phyloP scores from a whole-genome alignment of 257 asterid genomes.

The Paulownia fortunei region DNA sequence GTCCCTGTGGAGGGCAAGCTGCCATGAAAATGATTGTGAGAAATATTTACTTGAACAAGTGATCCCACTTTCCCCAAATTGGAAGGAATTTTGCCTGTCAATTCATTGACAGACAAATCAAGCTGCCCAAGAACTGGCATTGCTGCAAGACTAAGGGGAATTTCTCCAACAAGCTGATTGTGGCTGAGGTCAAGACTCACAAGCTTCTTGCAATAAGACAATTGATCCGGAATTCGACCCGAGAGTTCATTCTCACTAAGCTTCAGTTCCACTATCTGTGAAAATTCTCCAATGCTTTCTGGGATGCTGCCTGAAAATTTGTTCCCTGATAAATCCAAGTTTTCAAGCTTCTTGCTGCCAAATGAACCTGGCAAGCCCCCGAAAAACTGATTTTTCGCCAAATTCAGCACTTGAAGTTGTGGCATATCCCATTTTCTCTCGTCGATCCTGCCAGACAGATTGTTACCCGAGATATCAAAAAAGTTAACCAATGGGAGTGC shows the following conservation, averaged over 20 bases:
- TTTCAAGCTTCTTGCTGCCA: slow-evolving; percentile 67
- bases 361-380: slow-evolving; percentile 60
- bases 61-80: slow-evolving; percentile 68
- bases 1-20: slow-evolving; percentile 73
- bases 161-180: slow-evolving; percentile 59
- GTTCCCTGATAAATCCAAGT: slow-evolving; percentile 69
- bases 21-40: slow-evolving; percentile 73
- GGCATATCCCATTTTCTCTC: slow-evolving; percentile 73
- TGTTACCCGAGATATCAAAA: slow-evolving; percentile 69
- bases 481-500: slow-evolving; percentile 74
- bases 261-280: slow-evolving; percentile 60
- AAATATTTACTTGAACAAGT: slow-evolving; percentile 70
- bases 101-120: slow-evolving; percentile 65
- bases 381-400: slow-evolving; percentile 58
- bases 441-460: slow-evolving; percentile 54
- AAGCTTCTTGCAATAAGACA: slow-evolving; percentile 70
- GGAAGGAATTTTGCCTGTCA: slow-evolving; percentile 65
- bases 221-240: slow-evolving; percentile 64
- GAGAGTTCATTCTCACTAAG: slow-evolving; percentile 56
- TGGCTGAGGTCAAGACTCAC: slow-evolving; percentile 72
- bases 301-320: slow-evolving; percentile 63
- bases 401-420: slow-evolving; percentile 74
- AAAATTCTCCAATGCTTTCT: slow-evolving; percentile 45
- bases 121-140: slow-evolving; percentile 85
- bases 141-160: slow-evolving; percentile 61